These are phyloP conservation scores for Alternaria consortialis DNA, from an alignment of 2,329 filamentous ascomycete genomes.

Conservation along the genomic window DNA sequence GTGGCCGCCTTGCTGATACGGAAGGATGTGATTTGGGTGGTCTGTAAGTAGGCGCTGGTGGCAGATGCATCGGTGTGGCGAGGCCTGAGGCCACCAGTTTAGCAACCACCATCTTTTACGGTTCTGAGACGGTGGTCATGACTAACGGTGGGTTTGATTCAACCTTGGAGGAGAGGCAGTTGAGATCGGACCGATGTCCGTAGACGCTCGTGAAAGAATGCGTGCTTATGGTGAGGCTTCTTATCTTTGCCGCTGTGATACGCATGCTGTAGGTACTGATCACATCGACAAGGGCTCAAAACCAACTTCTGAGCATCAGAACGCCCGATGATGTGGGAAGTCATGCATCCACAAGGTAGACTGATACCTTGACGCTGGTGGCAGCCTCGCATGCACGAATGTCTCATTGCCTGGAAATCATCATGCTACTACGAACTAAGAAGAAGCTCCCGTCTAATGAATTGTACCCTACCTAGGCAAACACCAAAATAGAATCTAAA, in stretches of 20 bases:
- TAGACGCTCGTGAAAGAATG: conserved; percentile 19
- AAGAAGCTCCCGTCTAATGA: not conserved
- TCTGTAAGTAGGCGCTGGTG: conserved; percentile 18
- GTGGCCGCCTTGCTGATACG: not conserved
- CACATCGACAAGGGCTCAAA: not conserved
- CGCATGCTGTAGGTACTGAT: not conserved
- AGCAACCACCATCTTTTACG: conserved; percentile 1
- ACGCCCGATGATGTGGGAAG: not conserved
- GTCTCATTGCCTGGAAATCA: too few species aligned
- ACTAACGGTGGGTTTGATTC: not conserved
- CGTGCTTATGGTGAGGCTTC: conserved; percentile 3
- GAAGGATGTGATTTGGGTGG: not conserved
- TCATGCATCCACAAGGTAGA: not conserved
- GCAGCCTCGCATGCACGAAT: conserved; percentile 3
- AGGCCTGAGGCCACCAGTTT: conserved; percentile 1
- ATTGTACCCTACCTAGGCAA: too few species aligned
- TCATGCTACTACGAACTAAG: not conserved
- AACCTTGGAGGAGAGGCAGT: not conserved
- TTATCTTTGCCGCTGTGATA: not conserved
- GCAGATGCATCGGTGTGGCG: conserved; percentile 16
- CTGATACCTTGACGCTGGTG: conserved; percentile 10
- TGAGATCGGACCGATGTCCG: not conserved
- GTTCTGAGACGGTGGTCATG: conserved; percentile 5
- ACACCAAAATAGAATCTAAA: not conserved
- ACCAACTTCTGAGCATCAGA: not conserved